Evolutionary conservation across 2,329 filamentous ascomycete genomes (phyloP).

Genomic region (Cladophialophora exuberans): DNA sequence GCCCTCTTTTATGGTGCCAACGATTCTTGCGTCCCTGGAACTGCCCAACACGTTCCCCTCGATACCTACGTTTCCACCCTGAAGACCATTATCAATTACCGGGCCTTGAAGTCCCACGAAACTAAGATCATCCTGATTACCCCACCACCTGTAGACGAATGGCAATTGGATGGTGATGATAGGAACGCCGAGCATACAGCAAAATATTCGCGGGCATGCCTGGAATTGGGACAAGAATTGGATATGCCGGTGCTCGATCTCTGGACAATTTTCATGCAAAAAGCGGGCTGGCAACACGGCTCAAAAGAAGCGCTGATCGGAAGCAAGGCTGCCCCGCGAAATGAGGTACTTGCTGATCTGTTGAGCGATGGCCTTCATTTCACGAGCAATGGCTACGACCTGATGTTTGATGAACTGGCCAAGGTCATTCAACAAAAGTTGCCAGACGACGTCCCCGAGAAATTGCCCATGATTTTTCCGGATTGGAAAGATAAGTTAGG

Average conservation of each 20-base stretch:
- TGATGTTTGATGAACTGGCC: slow-evolving; percentile 59
- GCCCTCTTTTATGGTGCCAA: slow-evolving; percentile 87
- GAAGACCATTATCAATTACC: slow-evolving; percentile 71
- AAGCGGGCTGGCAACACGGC: slow-evolving; percentile 57
- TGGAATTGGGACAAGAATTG: slow-evolving; percentile 61
- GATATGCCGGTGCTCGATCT: slow-evolving; percentile 73
- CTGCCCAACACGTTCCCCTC: slow-evolving; percentile 77
- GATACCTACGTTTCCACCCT: slow-evolving; percentile 75
- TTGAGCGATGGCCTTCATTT: slow-evolving; percentile 59
- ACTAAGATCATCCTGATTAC: slow-evolving; percentile 74
- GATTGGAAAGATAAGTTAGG: slow-evolving; percentile 45
- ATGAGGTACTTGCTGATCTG: slow-evolving; percentile 46
- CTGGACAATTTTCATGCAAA: slow-evolving; percentile 75
- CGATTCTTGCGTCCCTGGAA: slow-evolving; percentile 73
- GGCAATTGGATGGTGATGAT: slow-evolving; percentile 59
- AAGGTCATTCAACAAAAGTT: slow-evolving; percentile 54
- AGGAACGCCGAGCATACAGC: slow-evolving; percentile 65
- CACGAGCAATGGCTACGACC: slow-evolving; percentile 57
- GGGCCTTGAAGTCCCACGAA: slow-evolving; percentile 70
- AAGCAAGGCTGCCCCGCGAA: slow-evolving; percentile 60
- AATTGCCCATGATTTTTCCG: slow-evolving; percentile 57
- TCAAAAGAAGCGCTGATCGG: slow-evolving; percentile 54
- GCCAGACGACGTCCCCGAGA: slow-evolving; percentile 59
- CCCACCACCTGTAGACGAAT: slow-evolving; percentile 81
- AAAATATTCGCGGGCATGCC: slow-evolving; percentile 67